These are phyloP conservation scores for Vanderwaltozyma verrucispora DNA, from an alignment of 805 yeast species.

Conservation along the genomic window DNA sequence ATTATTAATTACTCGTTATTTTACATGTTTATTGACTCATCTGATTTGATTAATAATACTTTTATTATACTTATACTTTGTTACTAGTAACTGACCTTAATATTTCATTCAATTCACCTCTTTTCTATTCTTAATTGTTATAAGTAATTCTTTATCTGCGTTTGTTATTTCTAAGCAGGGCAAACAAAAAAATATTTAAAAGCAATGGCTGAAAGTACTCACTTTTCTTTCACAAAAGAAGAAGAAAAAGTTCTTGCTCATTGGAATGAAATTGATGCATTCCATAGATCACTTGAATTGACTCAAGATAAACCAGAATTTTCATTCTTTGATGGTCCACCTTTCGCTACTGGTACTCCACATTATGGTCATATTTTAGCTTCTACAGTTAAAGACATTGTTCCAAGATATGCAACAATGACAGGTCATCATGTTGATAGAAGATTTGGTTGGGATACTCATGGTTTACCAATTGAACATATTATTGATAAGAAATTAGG, in stretches of 20 bases:
- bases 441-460: constrained; percentile 99
- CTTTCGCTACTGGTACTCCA: constrained; percentile 99
- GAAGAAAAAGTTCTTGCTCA: constrained; percentile 71
- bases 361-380: constrained; percentile 97
- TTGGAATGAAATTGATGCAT: constrained; percentile 94
- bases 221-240: constrained; percentile 74
- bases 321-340: constrained; percentile 97
- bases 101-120: too few relatives aligned
- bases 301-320: constrained; percentile 81
- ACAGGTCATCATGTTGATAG: constrained; percentile 93
- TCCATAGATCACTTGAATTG: constrained; percentile 72
- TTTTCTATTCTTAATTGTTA: too few relatives aligned
- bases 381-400: constrained; percentile 93
- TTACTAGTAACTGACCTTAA: too few relatives aligned
- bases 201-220: constrained; percentile 30
- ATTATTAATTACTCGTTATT: too few relatives aligned
- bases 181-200: too few relatives aligned
- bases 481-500: constrained; percentile 97
- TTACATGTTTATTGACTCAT: too few relatives aligned
- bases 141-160: too few relatives aligned
- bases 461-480: constrained; percentile 97
- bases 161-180: too few relatives aligned
- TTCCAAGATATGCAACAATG: constrained; percentile 97
- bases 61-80: too few relatives aligned
- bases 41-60: too few relatives aligned